Evolutionary conservation across 805 yeast genomes (phyloP), one percentile per base, ranked within the genome.

Genomic region (Candida xyloterini): DNA sequence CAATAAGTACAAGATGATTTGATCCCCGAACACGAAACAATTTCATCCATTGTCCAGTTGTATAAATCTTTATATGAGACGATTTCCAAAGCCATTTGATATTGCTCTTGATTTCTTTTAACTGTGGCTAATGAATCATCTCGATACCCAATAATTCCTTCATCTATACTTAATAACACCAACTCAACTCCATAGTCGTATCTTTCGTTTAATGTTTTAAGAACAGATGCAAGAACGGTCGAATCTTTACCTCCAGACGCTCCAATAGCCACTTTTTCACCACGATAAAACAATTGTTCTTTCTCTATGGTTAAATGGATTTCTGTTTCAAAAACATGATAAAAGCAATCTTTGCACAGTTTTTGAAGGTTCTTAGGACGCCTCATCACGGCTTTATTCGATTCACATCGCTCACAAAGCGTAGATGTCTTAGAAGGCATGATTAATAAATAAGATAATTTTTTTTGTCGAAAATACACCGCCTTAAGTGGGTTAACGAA

Each of bases 161-260:
- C 99, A 62, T 93, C 99, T 21, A 93, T 82, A 51, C 95, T 83
- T 32, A 93, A 68, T 22, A 93, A 68, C 3, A 85, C 88, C 39
- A 93, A 75, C 13, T 86, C 72, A n/a, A 93, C 73, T 0, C 96
- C 96, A 60, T 93, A 93, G 55, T 85, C 66, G 63, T 93, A 78
- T 42, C 96, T 68, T 55, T 89, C 96, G 58, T 93, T 93, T 46
- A 93, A 67, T 0, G 91, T 76, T 56, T 89, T 93, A 62, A 93
- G 63, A 2, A 93, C 78, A 32, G 90, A 79, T 0, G 98, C 99
- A 22, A 93, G 66, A 1, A 93, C 99, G 0, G 99, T 93, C 4
- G 96, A 87, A 60, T 93, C 99, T 55, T 93, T 93, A 38, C 99
- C 99, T 18, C 99, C 99, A 1, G 96, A 87, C 0, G 99, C 99